Conservation (phyloP, 2,329 filamentous ascomycete genomes). For the Trichoderma harzianum region DNA sequence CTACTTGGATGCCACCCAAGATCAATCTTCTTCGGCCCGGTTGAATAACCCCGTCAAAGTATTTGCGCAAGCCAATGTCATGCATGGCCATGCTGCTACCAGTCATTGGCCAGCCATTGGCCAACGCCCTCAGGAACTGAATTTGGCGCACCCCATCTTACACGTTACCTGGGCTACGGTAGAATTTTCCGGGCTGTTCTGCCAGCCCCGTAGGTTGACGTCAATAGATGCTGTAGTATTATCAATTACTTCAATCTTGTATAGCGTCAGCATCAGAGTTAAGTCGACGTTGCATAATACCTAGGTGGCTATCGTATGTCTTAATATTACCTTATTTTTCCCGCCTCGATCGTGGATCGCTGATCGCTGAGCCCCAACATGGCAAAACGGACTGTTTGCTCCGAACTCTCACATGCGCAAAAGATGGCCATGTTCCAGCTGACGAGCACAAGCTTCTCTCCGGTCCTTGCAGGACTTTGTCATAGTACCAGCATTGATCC, state of each 20-base stretch:
- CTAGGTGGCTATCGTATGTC: neutral
- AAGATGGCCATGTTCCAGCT: neutral
- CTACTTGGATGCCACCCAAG: neutral
- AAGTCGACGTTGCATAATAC: neutral
- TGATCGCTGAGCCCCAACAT: neutral
- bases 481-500: neutral
- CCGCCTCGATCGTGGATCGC: neutral
- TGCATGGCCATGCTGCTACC: conserved; percentile 19
- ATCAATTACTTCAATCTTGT: neutral
- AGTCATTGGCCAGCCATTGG: conserved; percentile 27
- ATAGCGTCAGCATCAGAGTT: neutral
- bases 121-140: conserved; percentile 1
- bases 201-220: neutral
- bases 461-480: neutral
- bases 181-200: neutral
- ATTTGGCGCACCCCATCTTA: neutral
- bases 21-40: neutral
- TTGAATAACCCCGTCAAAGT: neutral
- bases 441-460: neutral
- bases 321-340: neutral
- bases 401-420: neutral
- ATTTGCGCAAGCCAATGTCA: neutral
- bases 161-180: neutral
- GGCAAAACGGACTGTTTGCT: conserved; percentile 10
- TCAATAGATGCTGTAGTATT: neutral